A percentile compares a stretch with the other conserved stretches of the same genome.
Evolutionary conservation across 1,139 yeast species (phyloP).

Genomic region (Taiozyma sp.): DNA sequence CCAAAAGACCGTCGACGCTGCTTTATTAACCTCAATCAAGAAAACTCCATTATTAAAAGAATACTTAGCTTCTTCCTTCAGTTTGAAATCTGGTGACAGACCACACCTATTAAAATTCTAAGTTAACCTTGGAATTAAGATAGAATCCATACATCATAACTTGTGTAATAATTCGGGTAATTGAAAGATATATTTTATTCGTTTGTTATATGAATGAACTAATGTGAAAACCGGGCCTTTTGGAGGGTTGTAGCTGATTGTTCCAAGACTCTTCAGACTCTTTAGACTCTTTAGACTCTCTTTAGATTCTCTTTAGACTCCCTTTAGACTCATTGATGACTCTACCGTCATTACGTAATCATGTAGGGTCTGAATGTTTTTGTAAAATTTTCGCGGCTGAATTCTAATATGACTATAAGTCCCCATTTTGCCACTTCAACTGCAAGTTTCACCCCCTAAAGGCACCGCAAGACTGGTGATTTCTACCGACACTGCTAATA

Average conservation of each 20-base stretch:
- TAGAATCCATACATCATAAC: constrained; percentile 5
- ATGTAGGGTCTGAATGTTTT: not conserved
- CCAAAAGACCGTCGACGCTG: constrained; percentile 95
- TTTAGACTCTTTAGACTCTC: too few species aligned
- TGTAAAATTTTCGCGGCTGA: not conserved
- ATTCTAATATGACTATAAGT: not conserved
- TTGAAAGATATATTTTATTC: constrained; percentile 17
- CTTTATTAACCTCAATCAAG: constrained; percentile 91
- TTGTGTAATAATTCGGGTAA: constrained; percentile 23
- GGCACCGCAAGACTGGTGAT: not conserved
- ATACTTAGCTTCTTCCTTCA: constrained; percentile 95
- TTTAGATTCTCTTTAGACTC: too few species aligned
- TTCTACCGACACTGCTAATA: not conserved
- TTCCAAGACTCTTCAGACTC: too few species aligned
- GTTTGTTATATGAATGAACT: constrained; percentile 9
- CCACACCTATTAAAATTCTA: constrained; percentile 99
- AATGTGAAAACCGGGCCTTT: not conserved
- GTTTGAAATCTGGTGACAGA: constrained; percentile 97
- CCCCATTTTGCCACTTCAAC: not conserved
- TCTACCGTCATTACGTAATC: not conserved
- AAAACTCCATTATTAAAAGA: constrained; percentile 97
- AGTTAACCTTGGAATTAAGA: constrained; percentile 23
- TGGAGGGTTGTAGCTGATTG: not conserved
- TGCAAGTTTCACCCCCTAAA: not conserved
- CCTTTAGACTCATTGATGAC: too few species aligned